phyloP scores from a whole-genome alignment of 768 basidiomycete species.

The Hygrophoropsis aurantiaca region DNA sequence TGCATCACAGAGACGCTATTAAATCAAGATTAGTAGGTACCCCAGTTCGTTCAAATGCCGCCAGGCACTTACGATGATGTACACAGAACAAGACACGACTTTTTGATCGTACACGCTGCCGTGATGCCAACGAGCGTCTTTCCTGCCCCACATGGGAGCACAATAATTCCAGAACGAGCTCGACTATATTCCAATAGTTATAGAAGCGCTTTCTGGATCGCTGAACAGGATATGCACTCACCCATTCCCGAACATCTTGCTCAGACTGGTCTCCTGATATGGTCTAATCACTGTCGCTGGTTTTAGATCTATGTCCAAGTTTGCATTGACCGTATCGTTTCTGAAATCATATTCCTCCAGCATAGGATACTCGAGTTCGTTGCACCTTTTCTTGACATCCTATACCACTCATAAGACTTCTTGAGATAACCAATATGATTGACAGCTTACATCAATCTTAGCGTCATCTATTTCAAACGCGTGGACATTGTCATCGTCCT shows the following conservation, averaged over 20 bases:
- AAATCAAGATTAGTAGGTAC: background rate
- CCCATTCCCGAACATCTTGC: constrained; percentile 99
- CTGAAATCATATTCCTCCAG: constrained; percentile 99
- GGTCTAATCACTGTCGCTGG: constrained; percentile 96
- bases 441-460: constrained; percentile 78
- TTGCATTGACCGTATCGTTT: constrained; percentile 94
- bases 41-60: background rate
- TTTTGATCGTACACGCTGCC: constrained; percentile 98
- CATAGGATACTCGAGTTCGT: constrained; percentile 96
- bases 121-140: constrained; percentile 99
- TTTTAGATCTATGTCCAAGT: constrained; percentile 97
- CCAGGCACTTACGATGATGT: constrained; percentile 83
- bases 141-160: constrained; percentile 96
- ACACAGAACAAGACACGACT: constrained; percentile 95
- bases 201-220: background rate
- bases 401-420: constrained; percentile 26
- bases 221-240: constrained; percentile 31
- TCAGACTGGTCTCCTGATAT: constrained; percentile 97
- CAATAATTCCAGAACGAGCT: constrained; percentile 97
- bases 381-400: constrained; percentile 96
- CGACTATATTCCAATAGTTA: constrained; percentile 53
- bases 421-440: constrained; percentile 2
- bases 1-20: constrained; percentile 91
- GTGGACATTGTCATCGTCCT: constrained; percentile 96
- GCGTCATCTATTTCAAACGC: constrained; percentile 94